Evolutionary conservation across 2,329 filamentous ascomycete species (phyloP).

Genomic region (Neofusicoccum sp.): DNA sequence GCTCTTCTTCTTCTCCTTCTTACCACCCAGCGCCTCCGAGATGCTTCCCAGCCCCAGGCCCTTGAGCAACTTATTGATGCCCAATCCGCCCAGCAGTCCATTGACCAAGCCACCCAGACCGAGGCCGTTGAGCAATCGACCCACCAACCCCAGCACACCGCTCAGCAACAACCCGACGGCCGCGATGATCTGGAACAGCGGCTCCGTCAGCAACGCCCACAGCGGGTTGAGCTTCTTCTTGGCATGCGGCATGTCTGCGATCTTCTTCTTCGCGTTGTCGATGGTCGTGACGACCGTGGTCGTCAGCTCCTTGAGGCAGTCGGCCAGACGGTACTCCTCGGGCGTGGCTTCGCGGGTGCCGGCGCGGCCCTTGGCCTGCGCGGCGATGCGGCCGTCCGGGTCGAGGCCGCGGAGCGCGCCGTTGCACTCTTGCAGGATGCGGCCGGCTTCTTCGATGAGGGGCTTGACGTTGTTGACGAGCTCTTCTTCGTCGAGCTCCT

Average conservation of each 20-base stretch:
- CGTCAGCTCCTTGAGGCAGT: conserved; percentile 81
- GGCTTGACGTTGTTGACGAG: conserved; percentile 84
- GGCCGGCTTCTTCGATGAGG: conserved; percentile 80
- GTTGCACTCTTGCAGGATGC: conserved; percentile 82
- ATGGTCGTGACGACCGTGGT: conserved; percentile 78
- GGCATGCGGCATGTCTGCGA: conserved; percentile 86
- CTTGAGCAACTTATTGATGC: conserved; percentile 71
- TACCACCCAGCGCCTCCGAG: conserved; percentile 53
- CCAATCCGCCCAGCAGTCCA: conserved; percentile 72
- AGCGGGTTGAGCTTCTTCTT: conserved; percentile 94
- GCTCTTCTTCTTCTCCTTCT: conserved; percentile 52
- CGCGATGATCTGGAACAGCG: conserved; percentile 87
- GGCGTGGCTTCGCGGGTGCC: conserved; percentile 72
- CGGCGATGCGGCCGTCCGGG: conserved; percentile 80
- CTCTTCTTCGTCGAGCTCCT: conserved; percentile 86
- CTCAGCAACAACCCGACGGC: conserved; percentile 79
- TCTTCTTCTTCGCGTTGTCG: conserved; percentile 83
- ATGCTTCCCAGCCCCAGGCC: conserved; percentile 64
- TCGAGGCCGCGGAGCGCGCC: conserved; percentile 84
- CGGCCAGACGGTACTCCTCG: conserved; percentile 81
- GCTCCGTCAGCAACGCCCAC: conserved; percentile 79
- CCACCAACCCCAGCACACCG: conserved; percentile 82
- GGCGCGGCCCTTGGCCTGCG: conserved; percentile 79
- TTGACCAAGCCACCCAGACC: conserved; percentile 81
- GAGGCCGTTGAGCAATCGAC: conserved; percentile 74